These are phyloP conservation scores for Pseudogymnoascus sp. DNA, from an alignment of 2,329 filamentous ascomycete species.

Conservation along the genomic window DNA sequence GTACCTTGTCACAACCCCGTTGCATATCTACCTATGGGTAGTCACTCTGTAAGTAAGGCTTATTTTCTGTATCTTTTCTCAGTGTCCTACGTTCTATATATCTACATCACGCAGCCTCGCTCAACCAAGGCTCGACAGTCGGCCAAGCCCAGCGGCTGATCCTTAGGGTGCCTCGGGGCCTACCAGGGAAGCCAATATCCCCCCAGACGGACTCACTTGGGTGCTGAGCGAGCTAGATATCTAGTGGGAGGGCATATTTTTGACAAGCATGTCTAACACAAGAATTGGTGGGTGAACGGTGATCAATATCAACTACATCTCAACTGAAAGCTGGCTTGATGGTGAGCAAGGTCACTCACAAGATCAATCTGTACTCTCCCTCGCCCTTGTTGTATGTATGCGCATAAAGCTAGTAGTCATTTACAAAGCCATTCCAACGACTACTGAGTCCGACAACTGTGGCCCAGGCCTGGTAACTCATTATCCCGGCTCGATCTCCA, in stretches of 20 bases:
- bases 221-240: too few species aligned
- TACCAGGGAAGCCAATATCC: background rate
- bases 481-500: background rate
- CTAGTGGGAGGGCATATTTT: background rate
- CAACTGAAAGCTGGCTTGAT: background rate
- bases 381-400: background rate
- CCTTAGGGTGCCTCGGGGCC: background rate
- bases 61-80: background rate
- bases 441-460: background rate
- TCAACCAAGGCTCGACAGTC: background rate
- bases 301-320: background rate
- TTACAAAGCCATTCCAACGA: background rate
- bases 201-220: background rate
- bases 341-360: background rate
- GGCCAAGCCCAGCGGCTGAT: background rate
- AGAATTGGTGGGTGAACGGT: background rate
- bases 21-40: background rate
- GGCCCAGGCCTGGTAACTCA: background rate
- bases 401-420: conserved; percentile 6
- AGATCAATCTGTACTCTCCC: background rate
- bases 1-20: background rate
- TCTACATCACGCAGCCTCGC: background rate
- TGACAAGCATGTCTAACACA: background rate
- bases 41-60: background rate
- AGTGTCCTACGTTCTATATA: background rate